These are phyloP conservation scores for Suillus bovinus DNA, from an alignment of 768 basidiomycete genomes.

Conservation along the genomic window DNA sequence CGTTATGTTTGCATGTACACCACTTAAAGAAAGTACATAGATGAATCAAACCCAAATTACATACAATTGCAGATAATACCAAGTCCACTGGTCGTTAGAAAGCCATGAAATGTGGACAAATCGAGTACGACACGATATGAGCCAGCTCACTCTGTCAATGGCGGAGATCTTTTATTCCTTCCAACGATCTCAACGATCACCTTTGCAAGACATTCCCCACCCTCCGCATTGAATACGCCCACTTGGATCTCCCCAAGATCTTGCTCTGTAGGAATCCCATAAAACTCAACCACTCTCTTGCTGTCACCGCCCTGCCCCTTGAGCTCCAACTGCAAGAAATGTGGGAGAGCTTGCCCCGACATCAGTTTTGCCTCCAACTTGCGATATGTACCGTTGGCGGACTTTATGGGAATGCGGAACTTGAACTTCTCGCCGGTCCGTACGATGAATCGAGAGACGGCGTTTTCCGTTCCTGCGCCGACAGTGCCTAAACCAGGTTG, in stretches of 20 bases:
- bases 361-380: conserved; percentile 50
- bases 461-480: conserved; percentile 26
- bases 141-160: conserved; percentile 29
- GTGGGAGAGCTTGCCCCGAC: conserved; percentile 54
- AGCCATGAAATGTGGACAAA: conserved; percentile 4
- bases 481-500: conserved; percentile 36
- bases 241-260: conserved; percentile 57
- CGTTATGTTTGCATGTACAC: not conserved
- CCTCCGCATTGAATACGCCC: conserved; percentile 53
- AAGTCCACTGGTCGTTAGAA: conserved; percentile 17
- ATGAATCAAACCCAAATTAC: conserved; percentile 13
- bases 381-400: conserved; percentile 27
- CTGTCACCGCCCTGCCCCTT: conserved; percentile 37
- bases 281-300: conserved; percentile 55
- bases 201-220: conserved; percentile 52
- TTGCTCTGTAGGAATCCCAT: conserved; percentile 48
- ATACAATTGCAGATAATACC: conserved; percentile 23
- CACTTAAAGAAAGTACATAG: conserved; percentile 4
- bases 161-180: conserved; percentile 29
- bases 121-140: conserved; percentile 13
- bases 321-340: conserved; percentile 55
- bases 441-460: conserved; percentile 44
- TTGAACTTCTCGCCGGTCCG: conserved; percentile 60
- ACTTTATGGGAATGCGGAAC: conserved; percentile 50
- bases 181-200: conserved; percentile 58